Evolutionary conservation across 2,329 filamentous ascomycete genomes (phyloP).

Genomic region (Thermothelomyces thermophilus): DNA sequence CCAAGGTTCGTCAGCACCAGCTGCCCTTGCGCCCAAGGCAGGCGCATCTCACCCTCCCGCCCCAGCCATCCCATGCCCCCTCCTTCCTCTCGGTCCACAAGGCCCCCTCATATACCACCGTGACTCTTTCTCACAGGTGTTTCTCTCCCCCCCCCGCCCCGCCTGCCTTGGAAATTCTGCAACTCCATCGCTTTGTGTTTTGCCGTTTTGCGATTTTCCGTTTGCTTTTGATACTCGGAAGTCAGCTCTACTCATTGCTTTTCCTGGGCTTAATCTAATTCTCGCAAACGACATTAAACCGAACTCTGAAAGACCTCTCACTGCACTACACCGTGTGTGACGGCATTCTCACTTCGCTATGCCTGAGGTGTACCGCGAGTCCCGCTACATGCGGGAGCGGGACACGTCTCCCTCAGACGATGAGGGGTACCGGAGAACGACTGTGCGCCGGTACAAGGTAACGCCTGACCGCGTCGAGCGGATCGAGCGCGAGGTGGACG

Average conservation of each 20-base stretch:
- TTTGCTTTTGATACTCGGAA: conserved; percentile 7
- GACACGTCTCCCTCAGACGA: conserved; percentile 37
- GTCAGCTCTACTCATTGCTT: neutral
- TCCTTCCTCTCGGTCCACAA: neutral
- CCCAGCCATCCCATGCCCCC: conserved; percentile 11
- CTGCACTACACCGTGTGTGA: conserved; percentile 11
- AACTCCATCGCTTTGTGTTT: conserved; percentile 1
- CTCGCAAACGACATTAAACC: neutral
- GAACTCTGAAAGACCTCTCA: neutral
- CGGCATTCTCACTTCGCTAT: conserved; percentile 19
- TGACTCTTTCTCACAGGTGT: conserved; percentile 11
- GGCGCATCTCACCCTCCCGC: conserved; percentile 5
- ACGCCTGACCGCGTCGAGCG: conserved; percentile 36
- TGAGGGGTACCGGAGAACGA: conserved; percentile 40
- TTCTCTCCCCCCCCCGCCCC: conserved; percentile 8
- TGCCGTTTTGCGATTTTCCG: conserved; percentile 8
- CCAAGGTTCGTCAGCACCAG: conserved; percentile 13
- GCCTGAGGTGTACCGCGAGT: conserved; percentile 31
- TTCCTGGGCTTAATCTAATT: neutral
- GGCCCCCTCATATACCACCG: neutral
- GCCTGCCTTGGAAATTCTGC: conserved; percentile 9
- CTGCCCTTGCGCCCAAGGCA: conserved; percentile 6
- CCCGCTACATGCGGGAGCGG: conserved; percentile 30
- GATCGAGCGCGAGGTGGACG: conserved; percentile 34
- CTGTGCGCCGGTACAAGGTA: conserved; percentile 49